Conservation (phyloP, 2,329 filamentous ascomycete genomes). For the Teratosphaeria zuluensis region DNA sequence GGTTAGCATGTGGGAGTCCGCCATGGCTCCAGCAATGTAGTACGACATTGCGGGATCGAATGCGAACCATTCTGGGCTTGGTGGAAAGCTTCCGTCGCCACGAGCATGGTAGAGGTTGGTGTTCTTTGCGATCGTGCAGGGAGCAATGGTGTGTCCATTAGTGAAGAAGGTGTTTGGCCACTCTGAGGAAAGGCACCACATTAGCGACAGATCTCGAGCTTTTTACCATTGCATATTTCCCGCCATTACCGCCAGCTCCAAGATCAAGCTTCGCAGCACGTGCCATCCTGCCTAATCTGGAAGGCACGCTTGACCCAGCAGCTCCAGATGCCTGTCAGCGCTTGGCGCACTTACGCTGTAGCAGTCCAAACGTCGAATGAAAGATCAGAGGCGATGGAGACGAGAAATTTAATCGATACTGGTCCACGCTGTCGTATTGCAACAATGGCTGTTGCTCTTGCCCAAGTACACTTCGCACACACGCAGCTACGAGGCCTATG, state of each 20-base stretch:
- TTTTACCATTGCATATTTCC: background rate
- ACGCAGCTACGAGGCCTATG: background rate
- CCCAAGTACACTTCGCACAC: background rate
- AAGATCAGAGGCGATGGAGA: conserved; percentile 41
- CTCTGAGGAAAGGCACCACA: conserved; percentile 14
- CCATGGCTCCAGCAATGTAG: conserved; percentile 40
- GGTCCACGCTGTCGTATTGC: background rate
- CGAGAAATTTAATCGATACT: conserved; percentile 35
- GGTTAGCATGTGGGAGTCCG: conserved; percentile 38
- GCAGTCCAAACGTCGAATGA: conserved; percentile 36
- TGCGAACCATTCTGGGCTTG: conserved; percentile 44
- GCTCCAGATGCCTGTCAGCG: background rate
- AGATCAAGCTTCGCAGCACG: too few species aligned
- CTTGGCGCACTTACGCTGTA: conserved; percentile 25
- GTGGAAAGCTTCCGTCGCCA: conserved; percentile 31
- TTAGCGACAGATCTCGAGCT: background rate
- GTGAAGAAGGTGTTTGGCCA: conserved; percentile 45
- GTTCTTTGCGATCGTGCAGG: conserved; percentile 37
- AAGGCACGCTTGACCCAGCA: background rate
- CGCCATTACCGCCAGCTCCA: background rate
- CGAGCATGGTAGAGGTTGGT: conserved; percentile 44
- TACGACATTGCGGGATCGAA: conserved; percentile 46
- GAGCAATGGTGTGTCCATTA: conserved; percentile 40
- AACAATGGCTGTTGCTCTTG: background rate
- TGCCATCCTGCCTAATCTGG: background rate